These are phyloP conservation scores for Cymbidium sinense DNA, from an alignment of 106 monocot genomes.

Conservation along the genomic window DNA sequence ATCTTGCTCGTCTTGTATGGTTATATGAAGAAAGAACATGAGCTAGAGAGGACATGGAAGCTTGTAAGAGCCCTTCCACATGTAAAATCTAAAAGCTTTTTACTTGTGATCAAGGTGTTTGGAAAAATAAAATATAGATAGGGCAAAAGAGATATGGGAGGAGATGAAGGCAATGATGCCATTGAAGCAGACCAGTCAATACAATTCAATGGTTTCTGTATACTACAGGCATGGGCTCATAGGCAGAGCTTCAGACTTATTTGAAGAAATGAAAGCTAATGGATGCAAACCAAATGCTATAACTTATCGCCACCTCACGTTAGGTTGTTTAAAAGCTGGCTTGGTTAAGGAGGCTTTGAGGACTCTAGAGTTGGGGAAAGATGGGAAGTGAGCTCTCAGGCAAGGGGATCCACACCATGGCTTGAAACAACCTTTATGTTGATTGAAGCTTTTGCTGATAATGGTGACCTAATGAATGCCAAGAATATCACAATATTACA, in stretches of 20 bases:
- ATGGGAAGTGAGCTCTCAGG: too few relatives aligned
- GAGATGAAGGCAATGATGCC: slow-evolving; percentile 40
- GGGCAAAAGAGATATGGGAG: slow-evolving; percentile 75
- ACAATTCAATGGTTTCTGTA: slow-evolving; percentile 78
- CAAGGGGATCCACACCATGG: too few relatives aligned
- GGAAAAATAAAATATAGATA: slow-evolving; percentile 41
- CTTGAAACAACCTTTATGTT: slow-evolving; percentile 59
- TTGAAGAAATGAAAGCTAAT: slow-evolving; percentile 63
- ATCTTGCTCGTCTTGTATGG: slow-evolving; percentile 86
- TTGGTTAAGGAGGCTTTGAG: too few relatives aligned
- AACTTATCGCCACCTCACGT: too few relatives aligned
- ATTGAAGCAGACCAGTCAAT: slow-evolving; percentile 44
- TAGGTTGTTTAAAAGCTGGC: too few relatives aligned
- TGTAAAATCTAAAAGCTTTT: slow-evolving; percentile 59
- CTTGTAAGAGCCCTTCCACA: too few relatives aligned
- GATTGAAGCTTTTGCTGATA: slow-evolving; percentile 49
- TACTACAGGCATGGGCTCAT: slow-evolving; percentile 65
- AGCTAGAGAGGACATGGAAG: slow-evolving; percentile 77
- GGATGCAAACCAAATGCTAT: slow-evolving; percentile 83
- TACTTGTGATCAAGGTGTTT: slow-evolving; percentile 74
- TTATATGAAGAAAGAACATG: slow-evolving; percentile 51
- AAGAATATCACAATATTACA: too few relatives aligned
- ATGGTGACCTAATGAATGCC: slow-evolving; percentile 58
- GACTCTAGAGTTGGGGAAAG: too few relatives aligned
- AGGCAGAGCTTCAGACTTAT: slow-evolving; percentile 55